Percentiles rank a stretch among this genome's conserved stretches.
These are phyloP conservation scores for Tilletia setariae DNA, from an alignment of 1,284 basidiomycete species.

Conservation along the genomic window DNA sequence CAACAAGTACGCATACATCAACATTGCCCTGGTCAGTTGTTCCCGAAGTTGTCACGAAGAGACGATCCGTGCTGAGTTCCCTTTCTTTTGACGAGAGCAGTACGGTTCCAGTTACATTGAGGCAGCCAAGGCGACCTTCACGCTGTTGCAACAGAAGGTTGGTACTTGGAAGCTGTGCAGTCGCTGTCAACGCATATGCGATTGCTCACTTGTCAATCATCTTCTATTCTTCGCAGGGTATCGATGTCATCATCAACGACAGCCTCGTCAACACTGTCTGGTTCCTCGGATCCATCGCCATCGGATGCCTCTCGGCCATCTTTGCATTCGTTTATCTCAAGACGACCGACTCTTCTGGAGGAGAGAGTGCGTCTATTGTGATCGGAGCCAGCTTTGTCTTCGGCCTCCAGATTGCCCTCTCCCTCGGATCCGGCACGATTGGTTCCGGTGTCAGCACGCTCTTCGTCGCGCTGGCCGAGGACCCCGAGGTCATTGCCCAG, in stretches of 20 bases:
- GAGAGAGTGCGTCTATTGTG: slow-evolving; percentile 33
- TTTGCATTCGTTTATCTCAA: slow-evolving; percentile 77
- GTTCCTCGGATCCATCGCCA: slow-evolving; percentile 63
- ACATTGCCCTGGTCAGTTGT: slow-evolving; percentile 62
- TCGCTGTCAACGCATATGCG: background rate
- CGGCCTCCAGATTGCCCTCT: slow-evolving; percentile 53
- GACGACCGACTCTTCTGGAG: slow-evolving; percentile 27
- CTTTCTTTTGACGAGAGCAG: background rate
- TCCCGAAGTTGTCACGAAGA: background rate
- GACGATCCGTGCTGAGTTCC: background rate
- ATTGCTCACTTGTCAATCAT: background rate
- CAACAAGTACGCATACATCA: slow-evolving; percentile 62
- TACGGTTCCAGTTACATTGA: slow-evolving; percentile 55
- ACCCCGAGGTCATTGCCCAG: slow-evolving; percentile 37
- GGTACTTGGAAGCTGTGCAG: background rate
- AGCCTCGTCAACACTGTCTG: slow-evolving; percentile 68
- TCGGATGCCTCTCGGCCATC: slow-evolving; percentile 72
- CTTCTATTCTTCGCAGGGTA: slow-evolving; percentile 57
- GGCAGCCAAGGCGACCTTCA: slow-evolving; percentile 88
- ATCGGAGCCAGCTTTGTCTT: slow-evolving; percentile 48
- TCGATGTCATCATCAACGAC: slow-evolving; percentile 81
- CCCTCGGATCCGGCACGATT: slow-evolving; percentile 50
- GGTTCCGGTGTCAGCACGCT: slow-evolving; percentile 51
- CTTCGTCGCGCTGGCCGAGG: slow-evolving; percentile 53
- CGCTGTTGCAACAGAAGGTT: slow-evolving; percentile 71